Base-by-base conservation (phyloP, 108 stramenopile genomes). In the Schizochytrium sp. region DNA sequence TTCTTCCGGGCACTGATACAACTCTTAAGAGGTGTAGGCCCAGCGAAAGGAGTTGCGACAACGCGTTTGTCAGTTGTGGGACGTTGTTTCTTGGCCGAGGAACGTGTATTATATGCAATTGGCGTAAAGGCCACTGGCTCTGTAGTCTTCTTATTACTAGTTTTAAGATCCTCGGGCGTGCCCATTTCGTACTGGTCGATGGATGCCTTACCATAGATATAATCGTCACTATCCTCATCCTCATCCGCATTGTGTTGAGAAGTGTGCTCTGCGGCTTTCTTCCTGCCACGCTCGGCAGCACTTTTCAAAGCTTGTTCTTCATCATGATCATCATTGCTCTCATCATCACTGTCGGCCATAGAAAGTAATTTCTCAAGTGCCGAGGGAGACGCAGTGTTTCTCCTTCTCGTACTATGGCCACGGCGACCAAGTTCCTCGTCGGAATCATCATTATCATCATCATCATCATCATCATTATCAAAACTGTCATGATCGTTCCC, bases 371-470 rank as follows among this genome's bases (percentile, higher is more conserved):
- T 8, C 28, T 83, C n/a, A 10, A 83, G 76, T 10, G 53, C 47
- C 13, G 76, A 83, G 47, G 76, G 76, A 5, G 76, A 83, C n/a
- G 76, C 76, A 5, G 76, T 83, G 28, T 83, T 83, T 49, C 76
- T 47, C 50, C 76, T 2, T 12, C 72, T 5, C 17, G 19, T n/a
- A 5, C 15, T 41, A 40, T 55, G 28, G 15, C 50, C 8, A 0
- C 40, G 49, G 47, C 76, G 50, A 13, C n/a, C 15, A 1, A 0
- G 28, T 17, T 19, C 28, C 28, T 7, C 28, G 1, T 60, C 59
- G 10, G 8, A 8, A 44, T 1, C 64, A 3, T 69, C 64, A 7
- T 69, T 44, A 2, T 69, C 64, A 28, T 69, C 64, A 15, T 69
- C 64, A 0, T 69, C 64, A 44, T 69, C 64, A 15, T 69, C 28